These are phyloP conservation scores for Fraxinus quadrangulata DNA, from an alignment of 257 asterid species.

Conservation along the genomic window DNA sequence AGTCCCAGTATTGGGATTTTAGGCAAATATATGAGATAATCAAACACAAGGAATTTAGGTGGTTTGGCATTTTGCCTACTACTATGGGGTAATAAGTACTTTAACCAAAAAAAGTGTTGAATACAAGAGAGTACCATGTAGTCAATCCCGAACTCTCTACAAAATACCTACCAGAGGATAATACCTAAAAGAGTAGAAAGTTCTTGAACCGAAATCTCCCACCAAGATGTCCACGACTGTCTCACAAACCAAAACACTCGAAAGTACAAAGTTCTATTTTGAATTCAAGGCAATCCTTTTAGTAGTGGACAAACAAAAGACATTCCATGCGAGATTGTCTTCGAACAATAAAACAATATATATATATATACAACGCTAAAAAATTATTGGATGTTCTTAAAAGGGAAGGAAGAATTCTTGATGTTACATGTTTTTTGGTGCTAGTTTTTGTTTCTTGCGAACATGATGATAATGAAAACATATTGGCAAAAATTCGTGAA, in stretches of 20 bases:
- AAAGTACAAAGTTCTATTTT: neutral
- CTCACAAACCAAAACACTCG: too few species aligned
- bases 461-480: neutral
- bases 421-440: neutral
- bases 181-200: neutral
- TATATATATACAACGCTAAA: neutral
- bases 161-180: neutral
- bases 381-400: neutral
- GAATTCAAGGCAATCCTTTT: neutral
- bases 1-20: neutral
- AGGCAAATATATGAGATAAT: neutral
- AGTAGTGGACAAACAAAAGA: neutral
- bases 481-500: neutral
- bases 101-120: neutral
- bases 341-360: neutral
- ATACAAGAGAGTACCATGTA: neutral
- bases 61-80: neutral
- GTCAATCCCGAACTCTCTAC: neutral
- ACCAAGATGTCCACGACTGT: neutral
- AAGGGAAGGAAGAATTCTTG: neutral
- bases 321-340: neutral
- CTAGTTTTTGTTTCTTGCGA: neutral
- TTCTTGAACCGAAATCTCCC: neutral
- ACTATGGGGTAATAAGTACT: too few species aligned
- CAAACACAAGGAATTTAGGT: neutral